A percentile compares a stretch with the other conserved stretches of the same genome.
phyloP scores from a whole-genome alignment of 2,329 filamentous ascomycete species.

The Paracoccidioides brasiliensis region DNA sequence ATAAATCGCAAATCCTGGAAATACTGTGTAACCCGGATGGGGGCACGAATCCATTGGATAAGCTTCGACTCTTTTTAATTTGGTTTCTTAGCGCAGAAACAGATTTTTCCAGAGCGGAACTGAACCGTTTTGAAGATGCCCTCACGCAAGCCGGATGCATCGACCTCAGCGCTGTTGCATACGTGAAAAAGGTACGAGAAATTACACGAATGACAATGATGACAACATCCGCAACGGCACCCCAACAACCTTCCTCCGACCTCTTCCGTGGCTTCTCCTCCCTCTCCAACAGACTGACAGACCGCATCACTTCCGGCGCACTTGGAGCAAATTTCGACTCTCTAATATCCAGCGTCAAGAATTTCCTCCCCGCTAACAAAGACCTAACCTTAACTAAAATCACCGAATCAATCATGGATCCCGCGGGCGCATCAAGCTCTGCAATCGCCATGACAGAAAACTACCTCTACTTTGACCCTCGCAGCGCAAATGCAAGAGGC shows the following conservation, averaged over 20 bases:
- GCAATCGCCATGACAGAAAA: constrained; percentile 93
- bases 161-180: constrained; percentile 65
- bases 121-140: constrained; percentile 75
- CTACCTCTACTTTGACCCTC: constrained; percentile 94
- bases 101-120: constrained; percentile 68
- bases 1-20: constrained; percentile 77
- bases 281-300: constrained; percentile 81
- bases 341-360: constrained; percentile 91
- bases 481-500: constrained; percentile 82
- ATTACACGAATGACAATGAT: constrained; percentile 98
- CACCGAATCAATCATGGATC: constrained; percentile 96
- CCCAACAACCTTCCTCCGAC: constrained; percentile 47
- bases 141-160: constrained; percentile 58
- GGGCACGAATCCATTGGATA: constrained; percentile 73
- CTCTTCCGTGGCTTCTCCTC: constrained; percentile 89
- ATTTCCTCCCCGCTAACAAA: constrained; percentile 90
- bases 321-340: constrained; percentile 81
- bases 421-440: constrained; percentile 71
- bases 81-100: constrained; percentile 93
- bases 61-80: constrained; percentile 87
- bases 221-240: constrained; percentile 58
- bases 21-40: constrained; percentile 69
- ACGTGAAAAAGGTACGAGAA: constrained; percentile 81
- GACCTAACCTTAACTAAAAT: constrained; percentile 97
- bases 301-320: constrained; percentile 85